Base-by-base conservation (phyloP, 139 green algal genomes). In the Chlorella sp. region DNA sequence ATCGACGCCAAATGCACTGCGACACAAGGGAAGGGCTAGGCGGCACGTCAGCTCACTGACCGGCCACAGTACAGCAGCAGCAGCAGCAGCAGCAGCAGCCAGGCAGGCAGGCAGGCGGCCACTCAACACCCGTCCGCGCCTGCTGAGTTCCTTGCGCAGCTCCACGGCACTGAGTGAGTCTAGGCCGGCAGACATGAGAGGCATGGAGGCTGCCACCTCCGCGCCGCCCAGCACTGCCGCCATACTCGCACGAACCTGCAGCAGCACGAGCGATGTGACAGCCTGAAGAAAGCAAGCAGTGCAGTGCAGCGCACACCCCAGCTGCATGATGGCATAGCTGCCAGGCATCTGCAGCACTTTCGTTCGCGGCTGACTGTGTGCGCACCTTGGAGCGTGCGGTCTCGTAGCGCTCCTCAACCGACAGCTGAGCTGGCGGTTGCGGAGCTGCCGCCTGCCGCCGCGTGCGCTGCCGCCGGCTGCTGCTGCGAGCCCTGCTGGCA, bases 111-210 rank as follows among this genome's bases (percentile, higher is more conserved):
- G n/a, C n/a, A n/a, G n/a, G n/a, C n/a, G n/a, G n/a, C n/a, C n/a
- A n/a, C n/a, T n/a, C 70, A 56, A 51, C 11, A 46, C 28, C 41
- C 70, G 24, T 24, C 20, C 60, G 8, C 32, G 74, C 68, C 51
- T 85, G 68, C 81, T 58, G 16, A 92, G 67, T 19, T 60, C 62
- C 70, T 91, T 84, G 20, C 81, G 51, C 56, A 93, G 86, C 82
- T 93, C 90, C 72, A 92, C 82, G 0, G 87, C 60, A 16, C 85
- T 89, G 13, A 93, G 89, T 14, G 89, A 94, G 90, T 97, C 94
- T 67, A 97, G 83, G 19, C 94, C 94, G 16, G 91, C 87, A 8
- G 67, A 32, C 72, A 86, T 86, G 8, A 89, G 76, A 2, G 85
- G 84, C 14, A 48, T 48, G 19, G 40, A n/a, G 41, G 68, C 60